A percentile compares a stretch with the other conserved stretches of the same genome.
Conservation (phyloP, 2,329 filamentous ascomycete species). For the Rhynchosporium secalis region DNA sequence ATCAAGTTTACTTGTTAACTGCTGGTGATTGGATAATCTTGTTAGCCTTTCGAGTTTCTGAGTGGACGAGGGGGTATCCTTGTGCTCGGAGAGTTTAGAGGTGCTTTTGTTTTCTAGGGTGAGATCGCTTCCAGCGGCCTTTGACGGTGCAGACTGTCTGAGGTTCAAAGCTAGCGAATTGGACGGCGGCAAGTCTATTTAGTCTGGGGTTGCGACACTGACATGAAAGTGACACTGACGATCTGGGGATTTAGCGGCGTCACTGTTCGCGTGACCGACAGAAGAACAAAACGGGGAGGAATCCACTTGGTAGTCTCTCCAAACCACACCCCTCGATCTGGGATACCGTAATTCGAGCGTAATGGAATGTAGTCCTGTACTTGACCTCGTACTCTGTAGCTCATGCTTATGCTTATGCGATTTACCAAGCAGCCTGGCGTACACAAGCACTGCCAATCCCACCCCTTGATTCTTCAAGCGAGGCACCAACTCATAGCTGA, state of each 20-base stretch:
- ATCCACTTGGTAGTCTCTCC: too few relatives aligned
- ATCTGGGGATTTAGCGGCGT: constrained; percentile 9
- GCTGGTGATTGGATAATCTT: background rate
- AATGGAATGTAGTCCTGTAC: too few relatives aligned
- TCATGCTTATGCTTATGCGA: too few relatives aligned
- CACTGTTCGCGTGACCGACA: constrained; percentile 1
- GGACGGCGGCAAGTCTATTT: too few relatives aligned
- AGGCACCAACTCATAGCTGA: background rate
- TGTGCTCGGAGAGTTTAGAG: background rate
- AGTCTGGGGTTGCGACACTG: background rate
- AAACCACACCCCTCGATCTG: too few relatives aligned
- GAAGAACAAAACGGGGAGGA: background rate
- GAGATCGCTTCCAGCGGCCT: background rate
- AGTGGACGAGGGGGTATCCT: background rate
- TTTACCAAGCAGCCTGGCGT: too few relatives aligned
- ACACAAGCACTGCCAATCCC: background rate
- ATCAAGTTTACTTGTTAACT: background rate
- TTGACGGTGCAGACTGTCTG: background rate
- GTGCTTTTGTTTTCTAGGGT: background rate
- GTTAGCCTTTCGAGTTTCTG: background rate
- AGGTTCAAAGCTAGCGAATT: too few relatives aligned
- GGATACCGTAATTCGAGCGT: too few relatives aligned
- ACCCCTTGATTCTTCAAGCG: background rate
- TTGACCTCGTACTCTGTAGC: too few relatives aligned
- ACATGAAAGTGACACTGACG: constrained; percentile 2